Percentiles rank a stretch among this genome's conserved stretches.
phyloP scores from a whole-genome alignment of 2,329 filamentous ascomycete genomes.

The Aureobasidium uvarum region DNA sequence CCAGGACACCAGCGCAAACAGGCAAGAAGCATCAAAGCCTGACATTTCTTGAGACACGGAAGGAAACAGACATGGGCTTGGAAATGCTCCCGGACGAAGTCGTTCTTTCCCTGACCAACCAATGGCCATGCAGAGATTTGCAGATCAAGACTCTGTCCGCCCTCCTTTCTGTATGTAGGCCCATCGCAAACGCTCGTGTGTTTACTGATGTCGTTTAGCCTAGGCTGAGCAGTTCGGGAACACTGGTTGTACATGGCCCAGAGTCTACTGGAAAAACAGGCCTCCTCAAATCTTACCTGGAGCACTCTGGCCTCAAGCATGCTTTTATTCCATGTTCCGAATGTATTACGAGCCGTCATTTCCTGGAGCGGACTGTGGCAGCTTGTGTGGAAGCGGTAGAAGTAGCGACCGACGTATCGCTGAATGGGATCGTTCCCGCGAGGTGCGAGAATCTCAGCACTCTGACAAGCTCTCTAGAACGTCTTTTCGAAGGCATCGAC shows the following conservation, averaged over 20 bases:
- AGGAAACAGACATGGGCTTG: constrained; percentile 21
- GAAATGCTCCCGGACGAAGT: constrained; percentile 42
- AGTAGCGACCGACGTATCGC: neutral
- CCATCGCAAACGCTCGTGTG: neutral
- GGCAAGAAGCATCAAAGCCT: neutral
- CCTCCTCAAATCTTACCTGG: constrained; percentile 63
- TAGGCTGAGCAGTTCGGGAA: constrained; percentile 65
- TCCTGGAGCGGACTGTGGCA: constrained; percentile 68
- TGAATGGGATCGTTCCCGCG: constrained; percentile 35
- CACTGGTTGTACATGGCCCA: constrained; percentile 78
- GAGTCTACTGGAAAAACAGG: constrained; percentile 84
- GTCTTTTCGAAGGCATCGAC: constrained; percentile 55
- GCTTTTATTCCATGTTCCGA: constrained; percentile 67
- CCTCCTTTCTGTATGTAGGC: constrained; percentile 45
- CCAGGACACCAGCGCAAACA: constrained; percentile 7
- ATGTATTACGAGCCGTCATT: constrained; percentile 74
- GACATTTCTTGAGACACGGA: constrained; percentile 9
- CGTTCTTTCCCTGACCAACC: constrained; percentile 38
- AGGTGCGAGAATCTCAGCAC: constrained; percentile 79
- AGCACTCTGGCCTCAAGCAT: constrained; percentile 52
- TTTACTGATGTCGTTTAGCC: constrained; percentile 48
- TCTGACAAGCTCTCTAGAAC: constrained; percentile 68
- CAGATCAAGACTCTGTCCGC: constrained; percentile 49
- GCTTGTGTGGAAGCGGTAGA: constrained; percentile 45
- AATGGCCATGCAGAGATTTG: constrained; percentile 45